A percentile compares a stretch with the other conserved stretches of the same genome.
phyloP scores from a whole-genome alignment of 2,329 filamentous ascomycete genomes.

The Penicillium sp. region DNA sequence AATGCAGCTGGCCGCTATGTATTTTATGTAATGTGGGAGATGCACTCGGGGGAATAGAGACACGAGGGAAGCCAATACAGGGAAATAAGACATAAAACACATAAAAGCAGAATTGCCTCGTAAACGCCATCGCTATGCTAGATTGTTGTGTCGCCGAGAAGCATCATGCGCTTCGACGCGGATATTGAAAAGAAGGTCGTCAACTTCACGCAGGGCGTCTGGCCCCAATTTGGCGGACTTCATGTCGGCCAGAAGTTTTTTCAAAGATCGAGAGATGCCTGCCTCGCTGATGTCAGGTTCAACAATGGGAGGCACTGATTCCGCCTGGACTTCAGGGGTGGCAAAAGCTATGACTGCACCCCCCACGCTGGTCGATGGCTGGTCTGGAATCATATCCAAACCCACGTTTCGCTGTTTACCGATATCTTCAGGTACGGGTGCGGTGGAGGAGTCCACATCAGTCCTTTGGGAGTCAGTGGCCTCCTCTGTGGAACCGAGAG shows the following conservation, averaged over 20 bases:
- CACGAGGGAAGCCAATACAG: not conserved
- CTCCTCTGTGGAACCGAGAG: slow-evolving; percentile 21
- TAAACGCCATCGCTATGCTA: slow-evolving; percentile 45
- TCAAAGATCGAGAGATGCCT: slow-evolving; percentile 59
- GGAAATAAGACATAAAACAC: slow-evolving; percentile 13
- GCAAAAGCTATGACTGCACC: slow-evolving; percentile 10
- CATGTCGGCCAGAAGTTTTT: slow-evolving; percentile 62
- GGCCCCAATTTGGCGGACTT: slow-evolving; percentile 63
- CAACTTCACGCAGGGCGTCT: slow-evolving; percentile 69
- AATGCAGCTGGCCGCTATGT: slow-evolving; percentile 16
- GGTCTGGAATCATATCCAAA: slow-evolving; percentile 5
- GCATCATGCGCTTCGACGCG: slow-evolving; percentile 74
- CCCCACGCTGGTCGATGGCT: not conserved
- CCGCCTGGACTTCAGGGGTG: slow-evolving; percentile 25
- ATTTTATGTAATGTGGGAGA: slow-evolving; percentile 18
- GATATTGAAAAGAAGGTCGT: slow-evolving; percentile 79
- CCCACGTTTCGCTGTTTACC: slow-evolving; percentile 15
- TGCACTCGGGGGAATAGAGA: slow-evolving; percentile 29
- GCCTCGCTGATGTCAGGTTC: slow-evolving; percentile 20
- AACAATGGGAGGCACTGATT: slow-evolving; percentile 4
- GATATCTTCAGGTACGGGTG: not conserved
- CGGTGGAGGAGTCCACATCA: slow-evolving; percentile 14
- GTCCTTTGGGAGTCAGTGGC: slow-evolving; percentile 26
- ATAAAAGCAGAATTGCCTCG: slow-evolving; percentile 15
- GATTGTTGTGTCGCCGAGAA: slow-evolving; percentile 54